Evolutionary conservation across 2,329 filamentous ascomycete species (phyloP).

Genomic region (Penicillium sp.): DNA sequence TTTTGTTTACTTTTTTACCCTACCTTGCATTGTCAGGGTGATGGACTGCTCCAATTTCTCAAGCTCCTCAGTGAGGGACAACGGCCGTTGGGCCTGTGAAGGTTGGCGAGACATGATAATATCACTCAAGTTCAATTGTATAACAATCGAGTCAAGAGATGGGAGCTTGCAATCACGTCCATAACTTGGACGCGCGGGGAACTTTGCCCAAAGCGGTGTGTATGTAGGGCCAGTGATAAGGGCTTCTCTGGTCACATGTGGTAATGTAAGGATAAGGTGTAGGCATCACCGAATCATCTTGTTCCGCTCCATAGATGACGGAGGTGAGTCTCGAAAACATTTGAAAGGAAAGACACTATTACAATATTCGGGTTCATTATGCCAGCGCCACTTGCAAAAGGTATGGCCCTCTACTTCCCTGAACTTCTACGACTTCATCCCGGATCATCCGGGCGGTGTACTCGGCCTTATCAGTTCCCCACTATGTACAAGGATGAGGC

Average conservation of each 20-base stretch:
- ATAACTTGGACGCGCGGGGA: conserved; percentile 27
- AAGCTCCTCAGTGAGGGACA: conserved; percentile 89
- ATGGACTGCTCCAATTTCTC: conserved; percentile 96
- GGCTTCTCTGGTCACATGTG: conserved; percentile 32
- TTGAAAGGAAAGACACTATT: not conserved
- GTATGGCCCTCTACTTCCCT: conserved; percentile 29
- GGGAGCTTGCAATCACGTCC: conserved; percentile 2
- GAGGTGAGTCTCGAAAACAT: not conserved
- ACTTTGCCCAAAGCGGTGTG: conserved; percentile 30
- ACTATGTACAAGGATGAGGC: conserved; percentile 4
- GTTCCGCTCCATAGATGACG: not conserved
- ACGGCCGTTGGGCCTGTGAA: conserved; percentile 50
- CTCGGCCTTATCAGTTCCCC: conserved; percentile 28
- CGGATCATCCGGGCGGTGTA: conserved; percentile 27
- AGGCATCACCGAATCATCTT: conserved; percentile 19
- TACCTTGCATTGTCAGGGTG: conserved; percentile 89
- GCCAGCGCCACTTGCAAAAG: conserved; percentile 50
- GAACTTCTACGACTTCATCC: conserved; percentile 1
- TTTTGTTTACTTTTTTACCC: conserved; percentile 19
- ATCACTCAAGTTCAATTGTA: not conserved
- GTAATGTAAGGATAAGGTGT: conserved; percentile 15
- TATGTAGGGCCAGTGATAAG: conserved; percentile 37
- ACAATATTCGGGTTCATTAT: conserved; percentile 28
- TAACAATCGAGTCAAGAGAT: not conserved
- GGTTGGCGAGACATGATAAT: conserved; percentile 51